Percentiles rank a stretch among this genome's conserved stretches.
These are phyloP conservation scores for Lanzia echinophila DNA, from an alignment of 2,329 filamentous ascomycete species.

Conservation along the genomic window DNA sequence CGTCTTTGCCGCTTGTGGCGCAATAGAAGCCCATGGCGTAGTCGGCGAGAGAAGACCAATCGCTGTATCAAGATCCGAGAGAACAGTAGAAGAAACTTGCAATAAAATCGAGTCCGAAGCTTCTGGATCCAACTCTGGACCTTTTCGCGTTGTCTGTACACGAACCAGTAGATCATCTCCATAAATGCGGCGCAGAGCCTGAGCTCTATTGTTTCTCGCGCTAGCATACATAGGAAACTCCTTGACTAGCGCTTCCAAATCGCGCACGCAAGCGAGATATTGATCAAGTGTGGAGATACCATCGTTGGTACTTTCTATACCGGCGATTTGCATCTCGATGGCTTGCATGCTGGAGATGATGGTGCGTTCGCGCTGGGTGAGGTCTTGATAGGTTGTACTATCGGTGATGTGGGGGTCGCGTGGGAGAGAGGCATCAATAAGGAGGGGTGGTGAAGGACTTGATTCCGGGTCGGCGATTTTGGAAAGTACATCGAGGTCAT, in stretches of 20 bases:
- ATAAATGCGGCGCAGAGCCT: conserved; percentile 55
- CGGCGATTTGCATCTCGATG: conserved; percentile 41
- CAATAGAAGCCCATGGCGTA: conserved; percentile 46
- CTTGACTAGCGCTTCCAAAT: conserved; percentile 49
- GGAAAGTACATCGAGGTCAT: conserved; percentile 55
- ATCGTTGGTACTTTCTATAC: conserved; percentile 31
- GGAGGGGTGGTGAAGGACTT: conserved; percentile 46
- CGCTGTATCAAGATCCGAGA: conserved; percentile 50
- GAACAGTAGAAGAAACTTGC: conserved; percentile 36
- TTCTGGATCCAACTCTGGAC: conserved; percentile 26
- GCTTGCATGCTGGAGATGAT: conserved; percentile 50
- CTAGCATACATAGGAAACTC: conserved; percentile 61
- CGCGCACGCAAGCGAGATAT: conserved; percentile 43
- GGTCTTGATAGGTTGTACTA: conserved; percentile 40
- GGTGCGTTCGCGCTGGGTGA: conserved; percentile 45
- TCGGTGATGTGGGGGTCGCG: conserved; percentile 53
- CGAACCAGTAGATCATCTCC: conserved; percentile 39
- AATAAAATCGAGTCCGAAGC: conserved; percentile 37
- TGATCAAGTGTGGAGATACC: conserved; percentile 29
- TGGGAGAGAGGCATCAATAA: conserved; percentile 44
- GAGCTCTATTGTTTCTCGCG: conserved; percentile 68
- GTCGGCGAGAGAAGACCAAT: conserved; percentile 53
- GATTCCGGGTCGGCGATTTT: conserved; percentile 63
- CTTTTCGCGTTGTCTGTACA: not conserved
- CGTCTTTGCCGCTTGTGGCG: conserved; percentile 57